Evolutionary conservation across 2,329 filamentous ascomycete species (phyloP).

Genomic region (Calonectria montana): DNA sequence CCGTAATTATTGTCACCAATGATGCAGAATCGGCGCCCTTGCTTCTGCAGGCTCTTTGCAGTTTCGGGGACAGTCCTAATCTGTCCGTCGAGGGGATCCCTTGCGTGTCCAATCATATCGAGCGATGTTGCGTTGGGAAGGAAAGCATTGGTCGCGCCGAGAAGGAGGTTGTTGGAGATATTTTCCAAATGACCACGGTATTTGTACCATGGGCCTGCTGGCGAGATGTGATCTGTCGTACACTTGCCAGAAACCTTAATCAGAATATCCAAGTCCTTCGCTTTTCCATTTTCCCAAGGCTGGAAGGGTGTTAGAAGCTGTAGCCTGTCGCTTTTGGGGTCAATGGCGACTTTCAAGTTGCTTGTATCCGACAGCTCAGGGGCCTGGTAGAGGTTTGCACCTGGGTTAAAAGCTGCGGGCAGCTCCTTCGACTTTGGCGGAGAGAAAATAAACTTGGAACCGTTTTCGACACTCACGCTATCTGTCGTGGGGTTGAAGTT

Average conservation of each 20-base stretch:
- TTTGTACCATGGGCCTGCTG: conserved; percentile 52
- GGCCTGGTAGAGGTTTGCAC: conserved; percentile 42
- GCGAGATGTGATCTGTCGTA: conserved; percentile 53
- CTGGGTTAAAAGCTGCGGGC: conserved; percentile 38
- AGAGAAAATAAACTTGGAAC: conserved; percentile 39
- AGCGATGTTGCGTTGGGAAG: conserved; percentile 31
- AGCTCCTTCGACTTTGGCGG: conserved; percentile 42
- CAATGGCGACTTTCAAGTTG: conserved; percentile 40
- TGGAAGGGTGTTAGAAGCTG: conserved; percentile 43
- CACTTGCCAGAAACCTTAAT: conserved; percentile 52
- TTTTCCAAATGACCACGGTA: conserved; percentile 53
- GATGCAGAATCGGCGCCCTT: conserved; percentile 44
- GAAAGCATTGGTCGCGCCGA: conserved; percentile 48
- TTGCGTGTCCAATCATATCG: conserved; percentile 41
- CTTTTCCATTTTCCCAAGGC: conserved; percentile 41
- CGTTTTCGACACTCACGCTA: not conserved
- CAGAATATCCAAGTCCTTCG: conserved; percentile 41
- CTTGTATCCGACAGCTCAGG: conserved; percentile 30
- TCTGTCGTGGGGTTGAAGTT: conserved; percentile 42
- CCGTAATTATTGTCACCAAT: conserved; percentile 72
- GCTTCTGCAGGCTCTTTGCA: conserved; percentile 38
- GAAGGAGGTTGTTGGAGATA: conserved; percentile 51
- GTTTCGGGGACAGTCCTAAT: conserved; percentile 41
- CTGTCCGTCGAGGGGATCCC: conserved; percentile 32
- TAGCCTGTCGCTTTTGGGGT: conserved; percentile 44